Base-by-base conservation (phyloP, 371 early-diverging fungal species). In the Mortierella polycephala region DNA sequence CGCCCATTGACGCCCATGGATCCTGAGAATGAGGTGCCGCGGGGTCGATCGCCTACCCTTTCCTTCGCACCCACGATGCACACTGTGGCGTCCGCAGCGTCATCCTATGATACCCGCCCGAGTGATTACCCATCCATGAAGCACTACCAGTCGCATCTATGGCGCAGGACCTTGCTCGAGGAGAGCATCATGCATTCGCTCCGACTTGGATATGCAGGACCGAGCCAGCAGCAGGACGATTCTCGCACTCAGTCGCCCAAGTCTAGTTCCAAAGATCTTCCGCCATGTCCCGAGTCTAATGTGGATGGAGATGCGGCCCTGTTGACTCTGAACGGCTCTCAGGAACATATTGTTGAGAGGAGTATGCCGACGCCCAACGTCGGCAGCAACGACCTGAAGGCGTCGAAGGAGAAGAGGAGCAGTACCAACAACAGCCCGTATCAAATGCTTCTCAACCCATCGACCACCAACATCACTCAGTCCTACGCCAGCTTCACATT, bases 121-220 rank as follows among this genome's bases (percentile, higher is more conserved):
- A 64, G 71, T 18, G 71, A 70, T 44, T 63, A 60, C 37, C 58
- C 63, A 7, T 52, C 49, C n/a, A 14, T 69, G 63, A 69, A 58
- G 47, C 70, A 69, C 10, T 63, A 69, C 41, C 64, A 70, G 20
- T 41, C 59, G 5, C 64, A 70, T 64, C 54, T 63, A 41, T 70
- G 64, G 64, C 53, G 71, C 21, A 64, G 71, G 10, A 57, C 57
- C 14, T 20, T 70, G 54, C 60, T 70, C 14, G 71, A 70, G n/a
- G 71, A 70, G 37, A 70, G 71, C 55, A 70, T 70, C 49, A 70
- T 70, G 71, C 71, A 64, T 50, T 70, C 71, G 11, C 71, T 70
- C n/a, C 21, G 44, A 6, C 71, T 70, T n/a, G 71, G 64, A 1
- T 59, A 63, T 39, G 71, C 52, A 4, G 64, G 51, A 8, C 39